These are phyloP conservation scores for Lentinula detonsa DNA, from an alignment of 768 basidiomycete species.

Conservation along the genomic window DNA sequence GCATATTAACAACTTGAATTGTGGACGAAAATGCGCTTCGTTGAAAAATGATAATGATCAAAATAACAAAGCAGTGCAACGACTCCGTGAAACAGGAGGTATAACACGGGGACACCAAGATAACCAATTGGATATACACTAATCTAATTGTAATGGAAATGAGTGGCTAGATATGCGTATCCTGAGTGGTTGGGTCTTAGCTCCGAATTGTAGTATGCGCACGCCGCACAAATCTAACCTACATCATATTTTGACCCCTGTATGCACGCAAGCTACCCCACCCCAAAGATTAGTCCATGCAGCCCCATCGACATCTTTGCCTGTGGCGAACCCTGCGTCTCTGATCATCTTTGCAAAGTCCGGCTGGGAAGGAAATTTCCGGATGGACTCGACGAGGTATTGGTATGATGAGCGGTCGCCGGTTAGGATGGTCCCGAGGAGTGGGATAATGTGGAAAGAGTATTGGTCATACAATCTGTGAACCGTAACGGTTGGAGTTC, in stretches of 20 bases:
- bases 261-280: constrained; percentile 83
- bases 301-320: constrained; percentile 68
- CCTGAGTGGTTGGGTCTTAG: no score
- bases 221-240: no score
- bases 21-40: no score
- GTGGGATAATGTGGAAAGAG: constrained; percentile 92
- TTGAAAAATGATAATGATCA: no score
- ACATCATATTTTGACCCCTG: constrained; percentile 67
- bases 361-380: constrained; percentile 82
- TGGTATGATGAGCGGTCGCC: constrained; percentile 94
- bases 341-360: constrained; percentile 88
- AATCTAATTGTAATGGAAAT: no score
- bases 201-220: no score
- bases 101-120: no score
- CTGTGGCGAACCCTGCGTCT: constrained; percentile 77
- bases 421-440: constrained; percentile 94
- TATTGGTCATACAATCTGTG: constrained; percentile 87
- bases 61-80: no score
- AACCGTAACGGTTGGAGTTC: constrained; percentile 7
- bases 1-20: no score
- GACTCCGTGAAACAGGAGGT: no score
- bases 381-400: constrained; percentile 96
- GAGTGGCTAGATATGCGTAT: no score
- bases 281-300: constrained; percentile 86
- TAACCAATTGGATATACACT: no score